phyloP scores from a whole-genome alignment of 1,284 basidiomycete species.

The Apiotrichum montevideense region DNA sequence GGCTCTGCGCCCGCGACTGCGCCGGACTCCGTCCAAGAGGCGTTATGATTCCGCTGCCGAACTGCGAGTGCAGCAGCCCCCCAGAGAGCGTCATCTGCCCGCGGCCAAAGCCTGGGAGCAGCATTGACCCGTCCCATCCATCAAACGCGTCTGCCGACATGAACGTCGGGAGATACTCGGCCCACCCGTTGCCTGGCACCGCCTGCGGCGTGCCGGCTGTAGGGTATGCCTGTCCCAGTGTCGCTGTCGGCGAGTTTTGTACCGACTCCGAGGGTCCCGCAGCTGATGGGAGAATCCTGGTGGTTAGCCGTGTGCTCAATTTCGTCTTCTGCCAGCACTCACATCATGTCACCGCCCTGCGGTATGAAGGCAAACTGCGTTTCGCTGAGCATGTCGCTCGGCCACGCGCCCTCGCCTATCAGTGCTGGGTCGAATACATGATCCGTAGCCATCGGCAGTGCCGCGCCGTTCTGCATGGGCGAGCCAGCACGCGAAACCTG shows the following conservation, averaged over 20 bases:
- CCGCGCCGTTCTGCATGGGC: slow-evolving; percentile 6
- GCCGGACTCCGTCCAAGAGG: slow-evolving; percentile 24
- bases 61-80: slow-evolving; percentile 44
- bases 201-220: slow-evolving; percentile 22
- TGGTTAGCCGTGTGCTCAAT: too few relatives aligned
- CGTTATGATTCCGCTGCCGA: slow-evolving; percentile 46
- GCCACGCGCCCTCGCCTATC: slow-evolving; percentile 30
- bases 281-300: slow-evolving; percentile 40
- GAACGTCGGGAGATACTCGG: slow-evolving; percentile 42
- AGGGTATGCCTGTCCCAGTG: slow-evolving; percentile 7
- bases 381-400: slow-evolving; percentile 27
- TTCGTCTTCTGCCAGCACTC: slow-evolving; percentile 5
- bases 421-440: slow-evolving; percentile 36
- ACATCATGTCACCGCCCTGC: slow-evolving; percentile 46
- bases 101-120: slow-evolving; percentile 45
- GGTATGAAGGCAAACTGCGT: slow-evolving; percentile 42
- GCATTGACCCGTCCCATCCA: slow-evolving; percentile 45
- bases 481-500: slow-evolving; percentile 12
- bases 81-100: slow-evolving; percentile 45
- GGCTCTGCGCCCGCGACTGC: slow-evolving; percentile 11
- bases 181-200: slow-evolving; percentile 27
- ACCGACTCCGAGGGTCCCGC: slow-evolving; percentile 38
- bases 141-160: slow-evolving; percentile 45
- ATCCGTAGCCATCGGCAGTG: background rate
- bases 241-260: slow-evolving; percentile 31